Evolutionary conservation across 257 asterid species (phyloP).

Genomic region (Capsicum pubescens): DNA sequence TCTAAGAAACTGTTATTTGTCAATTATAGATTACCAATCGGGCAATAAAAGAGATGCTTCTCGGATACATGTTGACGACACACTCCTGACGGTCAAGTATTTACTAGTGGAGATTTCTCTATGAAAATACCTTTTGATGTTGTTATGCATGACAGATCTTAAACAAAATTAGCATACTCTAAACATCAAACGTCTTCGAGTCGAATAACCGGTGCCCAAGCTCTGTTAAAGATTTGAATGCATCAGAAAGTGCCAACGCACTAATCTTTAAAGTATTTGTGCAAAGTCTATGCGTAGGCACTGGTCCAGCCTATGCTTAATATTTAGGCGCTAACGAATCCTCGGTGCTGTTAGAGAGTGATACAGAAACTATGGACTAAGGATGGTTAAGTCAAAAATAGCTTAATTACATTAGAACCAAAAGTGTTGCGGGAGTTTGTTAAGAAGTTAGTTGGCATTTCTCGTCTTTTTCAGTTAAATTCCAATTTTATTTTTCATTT

Average conservation of each 20-base stretch:
- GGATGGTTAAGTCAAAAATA: no score
- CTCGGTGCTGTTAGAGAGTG: no score
- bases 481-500: no score
- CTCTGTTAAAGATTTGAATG: not conserved
- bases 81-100: not conserved
- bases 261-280: not conserved
- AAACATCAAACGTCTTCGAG: not conserved
- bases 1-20: not conserved
- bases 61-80: not conserved
- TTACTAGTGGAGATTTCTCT: not conserved
- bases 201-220: not conserved
- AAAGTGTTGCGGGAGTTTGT: no score
- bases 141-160: not conserved
- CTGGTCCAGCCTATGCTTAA: not conserved
- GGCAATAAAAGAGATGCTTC: constrained; percentile 5
- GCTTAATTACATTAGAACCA: no score
- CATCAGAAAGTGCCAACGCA: not conserved
- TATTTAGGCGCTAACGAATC: no score
- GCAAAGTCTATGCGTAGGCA: not conserved
- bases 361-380: no score
- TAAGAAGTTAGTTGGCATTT: no score
- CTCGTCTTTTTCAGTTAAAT: no score
- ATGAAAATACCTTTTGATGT: not conserved
- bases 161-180: not conserved
- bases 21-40: not conserved